phyloP scores from a whole-genome alignment of 352 stramenopile species.

The Phytopythium mirpurense region DNA sequence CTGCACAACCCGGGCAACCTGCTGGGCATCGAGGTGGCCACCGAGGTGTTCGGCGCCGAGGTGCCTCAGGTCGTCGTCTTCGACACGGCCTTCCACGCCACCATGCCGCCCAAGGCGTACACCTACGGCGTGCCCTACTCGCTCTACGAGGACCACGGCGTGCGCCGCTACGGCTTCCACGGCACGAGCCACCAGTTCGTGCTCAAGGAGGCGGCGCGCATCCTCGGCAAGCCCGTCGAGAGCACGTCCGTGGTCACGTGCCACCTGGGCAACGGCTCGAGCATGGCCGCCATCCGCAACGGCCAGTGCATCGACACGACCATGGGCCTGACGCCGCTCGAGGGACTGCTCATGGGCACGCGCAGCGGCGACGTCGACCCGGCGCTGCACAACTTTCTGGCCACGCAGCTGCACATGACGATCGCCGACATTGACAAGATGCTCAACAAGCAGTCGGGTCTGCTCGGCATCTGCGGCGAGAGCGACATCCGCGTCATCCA shows the following conservation, averaged over 20 bases:
- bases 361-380: constrained; percentile 84
- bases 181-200: constrained; percentile 88
- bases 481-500: constrained; percentile 83
- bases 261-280: constrained; percentile 87
- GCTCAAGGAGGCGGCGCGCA: constrained; percentile 51
- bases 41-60: constrained; percentile 54
- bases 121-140: constrained; percentile 77
- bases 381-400: constrained; percentile 73
- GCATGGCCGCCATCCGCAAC: constrained; percentile 69
- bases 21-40: constrained; percentile 79
- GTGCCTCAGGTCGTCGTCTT: constrained; percentile 85
- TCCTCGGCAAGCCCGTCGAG: constrained; percentile 49
- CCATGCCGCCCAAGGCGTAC: constrained; percentile 76
- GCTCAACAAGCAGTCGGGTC: constrained; percentile 88
- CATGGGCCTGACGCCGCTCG: constrained; percentile 88
- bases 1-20: constrained; percentile 88
- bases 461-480: constrained; percentile 76
- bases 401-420: constrained; percentile 59
- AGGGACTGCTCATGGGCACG: constrained; percentile 88
- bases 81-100: constrained; percentile 89
- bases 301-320: constrained; percentile 84
- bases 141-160: constrained; percentile 73
- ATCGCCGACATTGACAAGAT: constrained; percentile 76
- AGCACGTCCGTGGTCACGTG: constrained; percentile 78
- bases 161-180: constrained; percentile 90